Percentiles rank a stretch among this genome's conserved stretches.
Conservation (phyloP, 352 stramenopile species). For the Pythium phragmiticola region DNA sequence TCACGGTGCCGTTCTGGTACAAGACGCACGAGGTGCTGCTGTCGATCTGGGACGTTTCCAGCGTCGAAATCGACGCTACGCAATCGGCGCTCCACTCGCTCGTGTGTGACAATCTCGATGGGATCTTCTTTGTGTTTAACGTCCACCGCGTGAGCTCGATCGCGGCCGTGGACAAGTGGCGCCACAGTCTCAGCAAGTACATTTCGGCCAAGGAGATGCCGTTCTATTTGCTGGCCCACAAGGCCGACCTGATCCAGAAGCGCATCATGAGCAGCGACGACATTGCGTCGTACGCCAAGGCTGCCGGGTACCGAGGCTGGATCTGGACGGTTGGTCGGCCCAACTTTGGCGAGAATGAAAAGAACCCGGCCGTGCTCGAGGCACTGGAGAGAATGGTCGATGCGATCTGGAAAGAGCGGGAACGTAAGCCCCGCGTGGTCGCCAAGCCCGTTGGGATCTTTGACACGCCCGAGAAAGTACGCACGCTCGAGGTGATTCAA, state of each 20-base stretch:
- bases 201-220: constrained; percentile 72
- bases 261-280: constrained; percentile 86
- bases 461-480: constrained; percentile 34
- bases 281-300: constrained; percentile 72
- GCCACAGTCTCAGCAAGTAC: constrained; percentile 66
- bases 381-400: constrained; percentile 78
- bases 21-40: constrained; percentile 49
- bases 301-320: constrained; percentile 73
- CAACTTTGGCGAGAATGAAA: constrained; percentile 83
- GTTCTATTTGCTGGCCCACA: constrained; percentile 82
- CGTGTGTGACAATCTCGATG: constrained; percentile 75
- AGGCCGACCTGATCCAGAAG: constrained; percentile 82
- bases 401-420: constrained; percentile 20
- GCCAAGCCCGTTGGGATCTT: constrained; percentile 40
- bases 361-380: constrained; percentile 67
- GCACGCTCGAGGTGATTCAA: constrained; percentile 48
- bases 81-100: constrained; percentile 67
- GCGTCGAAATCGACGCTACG: constrained; percentile 60
- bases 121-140: constrained; percentile 89
- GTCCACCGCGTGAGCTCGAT: constrained; percentile 87
- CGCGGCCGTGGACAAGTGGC: constrained; percentile 83
- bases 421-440: constrained; percentile 5
- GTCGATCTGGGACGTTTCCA: constrained; percentile 79
- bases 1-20: constrained; percentile 44
- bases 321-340: constrained; percentile 81